These are phyloP conservation scores for Cadophora sp. DNA, from an alignment of 2,329 filamentous ascomycete genomes.

Conservation along the genomic window DNA sequence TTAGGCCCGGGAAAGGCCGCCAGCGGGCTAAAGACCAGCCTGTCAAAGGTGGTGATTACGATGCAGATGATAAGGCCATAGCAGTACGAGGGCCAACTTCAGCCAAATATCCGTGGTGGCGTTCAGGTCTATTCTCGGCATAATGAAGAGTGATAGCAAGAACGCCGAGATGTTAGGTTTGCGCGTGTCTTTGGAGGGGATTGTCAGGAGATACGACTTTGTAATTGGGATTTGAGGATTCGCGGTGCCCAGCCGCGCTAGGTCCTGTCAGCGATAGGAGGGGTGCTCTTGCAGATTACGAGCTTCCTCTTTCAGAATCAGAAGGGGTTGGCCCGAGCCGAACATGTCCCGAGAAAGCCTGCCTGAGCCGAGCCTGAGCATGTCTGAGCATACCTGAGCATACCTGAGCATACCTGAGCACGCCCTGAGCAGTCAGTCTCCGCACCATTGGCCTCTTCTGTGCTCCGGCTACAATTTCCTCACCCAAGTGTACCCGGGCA, in stretches of 20 bases:
- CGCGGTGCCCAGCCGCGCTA: conserved; percentile 16
- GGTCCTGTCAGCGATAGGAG: neutral
- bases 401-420: too few relatives aligned
- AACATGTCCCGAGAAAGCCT: neutral
- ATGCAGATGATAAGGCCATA: conserved; percentile 12
- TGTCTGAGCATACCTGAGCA: too few relatives aligned
- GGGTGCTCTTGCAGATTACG: neutral
- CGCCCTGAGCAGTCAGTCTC: too few relatives aligned
- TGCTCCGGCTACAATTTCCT: too few relatives aligned
- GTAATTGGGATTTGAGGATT: conserved; percentile 6
- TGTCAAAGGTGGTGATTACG: conserved; percentile 23
- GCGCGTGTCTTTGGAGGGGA: conserved; percentile 4
- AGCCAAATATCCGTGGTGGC: neutral
- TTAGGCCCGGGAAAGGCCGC: conserved; percentile 42
- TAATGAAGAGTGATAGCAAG: neutral
- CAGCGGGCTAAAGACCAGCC: conserved; percentile 45
- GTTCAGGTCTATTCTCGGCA: conserved; percentile 2
- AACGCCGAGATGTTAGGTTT: neutral
- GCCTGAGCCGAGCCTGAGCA: too few relatives aligned
- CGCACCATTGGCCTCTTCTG: too few relatives aligned
- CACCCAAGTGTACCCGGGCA: too few relatives aligned
- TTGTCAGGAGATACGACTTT: conserved; percentile 12
- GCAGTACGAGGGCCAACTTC: conserved; percentile 1
- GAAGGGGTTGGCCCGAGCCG: neutral
- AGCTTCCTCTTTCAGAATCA: neutral